Percentiles rank a stretch among this genome's conserved stretches.
phyloP scores from a whole-genome alignment of 2,329 filamentous ascomycete genomes.

The Simplicillium sp. region DNA sequence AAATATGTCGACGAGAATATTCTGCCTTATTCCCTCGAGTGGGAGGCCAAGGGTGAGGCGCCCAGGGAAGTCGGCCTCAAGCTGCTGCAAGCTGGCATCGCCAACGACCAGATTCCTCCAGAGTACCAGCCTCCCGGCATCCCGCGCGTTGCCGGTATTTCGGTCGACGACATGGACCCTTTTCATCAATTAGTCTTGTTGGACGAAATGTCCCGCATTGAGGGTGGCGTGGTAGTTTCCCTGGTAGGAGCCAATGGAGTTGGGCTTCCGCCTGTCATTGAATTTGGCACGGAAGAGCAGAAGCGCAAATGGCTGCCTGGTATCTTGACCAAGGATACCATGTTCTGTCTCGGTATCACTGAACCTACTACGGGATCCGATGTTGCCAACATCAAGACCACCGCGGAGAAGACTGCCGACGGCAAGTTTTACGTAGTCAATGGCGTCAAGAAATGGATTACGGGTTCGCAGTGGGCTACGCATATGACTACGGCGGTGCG shows the following conservation, averaged over 20 bases:
- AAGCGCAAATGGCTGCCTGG: constrained; percentile 43
- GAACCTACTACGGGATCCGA: constrained; percentile 54
- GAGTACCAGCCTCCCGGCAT: constrained; percentile 30
- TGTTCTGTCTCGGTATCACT: constrained; percentile 55
- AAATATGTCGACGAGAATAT: constrained; percentile 49
- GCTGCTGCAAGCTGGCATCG: constrained; percentile 28
- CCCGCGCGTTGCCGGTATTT: constrained; percentile 20
- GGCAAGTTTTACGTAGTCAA: constrained; percentile 49
- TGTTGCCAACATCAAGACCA: constrained; percentile 53
- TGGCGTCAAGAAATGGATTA: constrained; percentile 61
- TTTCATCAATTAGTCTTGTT: constrained; percentile 46
- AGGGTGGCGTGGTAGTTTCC: constrained; percentile 45
- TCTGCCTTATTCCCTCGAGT: constrained; percentile 48
- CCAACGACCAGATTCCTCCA: constrained; percentile 20
- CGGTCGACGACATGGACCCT: constrained; percentile 38
- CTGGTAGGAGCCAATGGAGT: constrained; percentile 51
- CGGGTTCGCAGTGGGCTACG: constrained; percentile 48
- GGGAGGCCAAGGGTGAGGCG: constrained; percentile 48
- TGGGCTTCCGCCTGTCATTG: constrained; percentile 52
- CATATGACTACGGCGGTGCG: constrained; percentile 54
- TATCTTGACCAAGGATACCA: constrained; percentile 46
- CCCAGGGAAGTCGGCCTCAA: constrained; percentile 27
- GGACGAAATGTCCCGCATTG: constrained; percentile 45
- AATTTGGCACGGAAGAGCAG: constrained; percentile 50
- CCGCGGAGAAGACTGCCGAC: constrained; percentile 33